Evolutionary conservation across 148 eudicot genomes (phyloP).

Genomic region (Vaccinium myrtillus): DNA sequence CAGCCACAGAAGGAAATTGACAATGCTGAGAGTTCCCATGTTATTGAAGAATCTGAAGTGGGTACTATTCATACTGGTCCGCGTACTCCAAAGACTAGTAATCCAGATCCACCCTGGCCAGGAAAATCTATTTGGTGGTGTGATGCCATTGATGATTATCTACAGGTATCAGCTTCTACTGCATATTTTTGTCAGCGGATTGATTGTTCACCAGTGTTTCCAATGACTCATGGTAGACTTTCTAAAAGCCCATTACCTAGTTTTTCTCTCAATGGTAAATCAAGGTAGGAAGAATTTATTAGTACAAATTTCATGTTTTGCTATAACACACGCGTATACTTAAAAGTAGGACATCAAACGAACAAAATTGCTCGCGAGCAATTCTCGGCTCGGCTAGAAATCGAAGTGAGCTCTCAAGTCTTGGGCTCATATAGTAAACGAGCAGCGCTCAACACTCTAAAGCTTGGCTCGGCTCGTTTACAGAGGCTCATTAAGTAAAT

Average conservation of each 20-base stretch:
- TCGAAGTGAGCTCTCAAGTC: too few species aligned
- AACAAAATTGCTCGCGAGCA: too few species aligned
- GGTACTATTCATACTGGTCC: conserved; percentile 38
- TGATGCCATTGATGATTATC: conserved; percentile 35
- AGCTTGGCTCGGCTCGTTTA: too few species aligned
- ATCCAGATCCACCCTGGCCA: conserved; percentile 47
- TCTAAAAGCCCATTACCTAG: background rate
- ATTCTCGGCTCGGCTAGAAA: too few species aligned
- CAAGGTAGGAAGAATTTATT: background rate
- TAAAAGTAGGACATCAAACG: background rate
- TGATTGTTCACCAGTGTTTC: background rate
- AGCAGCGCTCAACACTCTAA: too few species aligned
- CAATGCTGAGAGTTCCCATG: conserved; percentile 21
- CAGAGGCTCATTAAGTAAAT: too few species aligned
- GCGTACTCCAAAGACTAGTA: conserved; percentile 54
- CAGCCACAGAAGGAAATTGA: conserved; percentile 42
- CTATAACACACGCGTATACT: background rate
- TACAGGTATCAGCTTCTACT: conserved; percentile 35
- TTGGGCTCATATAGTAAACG: too few species aligned
- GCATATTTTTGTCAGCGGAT: background rate
- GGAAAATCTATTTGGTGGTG: conserved; percentile 34
- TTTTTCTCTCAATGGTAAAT: background rate
- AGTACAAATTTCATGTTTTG: background rate
- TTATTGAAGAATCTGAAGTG: conserved; percentile 29
- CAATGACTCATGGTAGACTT: background rate